These are phyloP conservation scores for Parathielavia hyrcaniae DNA, from an alignment of 495 filamentous ascomycete genomes.

Conservation along the genomic window DNA sequence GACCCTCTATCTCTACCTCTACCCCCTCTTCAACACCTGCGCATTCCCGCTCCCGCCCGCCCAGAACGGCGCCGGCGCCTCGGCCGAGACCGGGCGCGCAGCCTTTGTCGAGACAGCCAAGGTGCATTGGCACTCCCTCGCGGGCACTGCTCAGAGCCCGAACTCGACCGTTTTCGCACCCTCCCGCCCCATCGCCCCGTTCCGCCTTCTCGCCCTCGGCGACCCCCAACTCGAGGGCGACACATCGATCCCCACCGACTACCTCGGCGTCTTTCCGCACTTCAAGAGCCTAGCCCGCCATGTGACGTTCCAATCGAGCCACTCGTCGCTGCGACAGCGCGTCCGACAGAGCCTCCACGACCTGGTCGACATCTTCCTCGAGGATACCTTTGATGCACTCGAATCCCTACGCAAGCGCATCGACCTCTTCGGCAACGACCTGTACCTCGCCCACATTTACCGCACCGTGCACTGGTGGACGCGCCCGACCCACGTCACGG, in stretches of 20 bases:
- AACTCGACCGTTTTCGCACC: constrained; percentile 15
- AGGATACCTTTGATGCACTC: constrained; percentile 60
- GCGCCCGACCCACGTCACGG: constrained; percentile 76
- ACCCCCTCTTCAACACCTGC: constrained; percentile 76
- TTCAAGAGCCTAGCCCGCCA: constrained; percentile 48
- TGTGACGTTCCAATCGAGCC: constrained; percentile 39
- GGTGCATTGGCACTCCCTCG: constrained; percentile 38
- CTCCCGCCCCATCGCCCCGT: constrained; percentile 53
- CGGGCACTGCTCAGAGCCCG: constrained; percentile 3
- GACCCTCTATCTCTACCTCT: constrained; percentile 79
- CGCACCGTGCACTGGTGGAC: constrained; percentile 76
- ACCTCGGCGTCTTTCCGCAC: constrained; percentile 56
- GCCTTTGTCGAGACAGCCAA: constrained; percentile 45
- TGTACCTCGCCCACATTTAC: constrained; percentile 89
- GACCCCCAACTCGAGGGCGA: constrained; percentile 96
- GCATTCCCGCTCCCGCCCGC: constrained; percentile 61
- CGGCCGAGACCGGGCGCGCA: constrained; percentile 20
- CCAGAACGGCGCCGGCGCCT: constrained; percentile 14
- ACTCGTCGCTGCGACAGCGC: constrained; percentile 41
- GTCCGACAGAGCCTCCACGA: constrained; percentile 46
- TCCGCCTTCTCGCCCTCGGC: constrained; percentile 82
- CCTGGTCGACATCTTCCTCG: constrained; percentile 47
- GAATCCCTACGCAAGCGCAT: constrained; percentile 66
- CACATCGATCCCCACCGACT: constrained; percentile 62
- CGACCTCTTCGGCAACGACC: constrained; percentile 89